Percentiles rank a stretch among this genome's conserved stretches.
These are phyloP conservation scores for Musa balbisiana DNA, from an alignment of 202 grass and related monocot species.

Conservation along the genomic window DNA sequence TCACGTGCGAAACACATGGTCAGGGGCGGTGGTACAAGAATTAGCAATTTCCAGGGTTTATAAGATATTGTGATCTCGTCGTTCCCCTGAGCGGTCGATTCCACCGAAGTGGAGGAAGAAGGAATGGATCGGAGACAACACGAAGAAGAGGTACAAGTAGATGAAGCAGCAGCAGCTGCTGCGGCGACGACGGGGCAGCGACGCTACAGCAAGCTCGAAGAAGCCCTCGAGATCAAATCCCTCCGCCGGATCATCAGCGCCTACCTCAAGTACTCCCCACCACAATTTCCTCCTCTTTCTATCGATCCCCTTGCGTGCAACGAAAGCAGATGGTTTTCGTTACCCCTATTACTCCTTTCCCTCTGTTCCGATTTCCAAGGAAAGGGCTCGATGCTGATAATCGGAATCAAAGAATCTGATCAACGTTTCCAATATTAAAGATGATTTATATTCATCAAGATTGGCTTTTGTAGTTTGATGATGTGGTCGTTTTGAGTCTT, in stretches of 20 bases:
- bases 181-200: conserved; percentile 31
- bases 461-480: conserved; percentile 6
- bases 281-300: neutral
- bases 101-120: neutral
- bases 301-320: neutral
- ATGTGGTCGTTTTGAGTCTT: too few relatives aligned
- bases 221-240: conserved; percentile 84
- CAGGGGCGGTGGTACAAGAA: too few relatives aligned
- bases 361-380: neutral
- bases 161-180: neutral
- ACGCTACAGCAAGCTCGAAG: conserved; percentile 76
- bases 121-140: neutral
- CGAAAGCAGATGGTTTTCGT: neutral
- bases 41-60: too few relatives aligned
- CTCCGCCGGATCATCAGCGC: conserved; percentile 83
- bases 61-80: neutral
- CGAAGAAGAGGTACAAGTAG: neutral
- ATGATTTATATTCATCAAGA: neutral
- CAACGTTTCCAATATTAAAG: neutral
- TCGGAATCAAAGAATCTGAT: neutral
- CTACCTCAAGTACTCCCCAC: conserved; percentile 60
- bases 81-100: neutral
- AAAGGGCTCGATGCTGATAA: neutral
- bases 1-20: too few relatives aligned
- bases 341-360: too few relatives aligned